These are phyloP conservation scores for Globisporangium apiculatum DNA, from an alignment of 352 stramenopile species.

Conservation along the genomic window DNA sequence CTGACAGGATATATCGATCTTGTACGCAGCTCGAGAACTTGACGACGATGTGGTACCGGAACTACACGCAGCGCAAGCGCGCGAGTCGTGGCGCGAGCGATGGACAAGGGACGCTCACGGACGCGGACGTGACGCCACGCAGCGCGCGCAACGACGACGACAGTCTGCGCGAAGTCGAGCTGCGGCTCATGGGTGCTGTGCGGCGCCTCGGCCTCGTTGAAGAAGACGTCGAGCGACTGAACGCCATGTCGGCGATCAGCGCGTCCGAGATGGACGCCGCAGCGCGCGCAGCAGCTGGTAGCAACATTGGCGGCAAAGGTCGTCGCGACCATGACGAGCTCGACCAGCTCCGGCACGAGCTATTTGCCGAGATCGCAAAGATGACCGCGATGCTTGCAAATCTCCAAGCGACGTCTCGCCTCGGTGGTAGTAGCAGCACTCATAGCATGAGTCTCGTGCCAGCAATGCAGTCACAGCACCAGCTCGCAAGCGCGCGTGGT, in stretches of 20 bases:
- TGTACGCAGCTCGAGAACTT: constrained; percentile 32
- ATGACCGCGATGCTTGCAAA: constrained; percentile 20
- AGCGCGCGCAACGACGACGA: constrained; percentile 16
- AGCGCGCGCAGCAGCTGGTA: background rate
- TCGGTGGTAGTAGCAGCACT: constrained; percentile 3
- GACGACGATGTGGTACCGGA: constrained; percentile 64
- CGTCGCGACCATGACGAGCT: constrained; percentile 24
- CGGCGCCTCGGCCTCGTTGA: constrained; percentile 46
- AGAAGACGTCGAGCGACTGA: constrained; percentile 62
- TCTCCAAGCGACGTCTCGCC: constrained; percentile 10
- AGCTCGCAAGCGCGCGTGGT: constrained; percentile 8
- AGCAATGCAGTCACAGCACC: constrained; percentile 8
- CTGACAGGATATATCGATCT: background rate
- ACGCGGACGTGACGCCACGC: constrained; percentile 10
- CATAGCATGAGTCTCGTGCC: constrained; percentile 15
- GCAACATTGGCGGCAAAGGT: background rate
- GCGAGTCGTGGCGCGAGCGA: constrained; percentile 8
- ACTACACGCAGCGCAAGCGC: constrained; percentile 32
- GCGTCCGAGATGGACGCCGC: constrained; percentile 13
- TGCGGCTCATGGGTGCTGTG: constrained; percentile 51
- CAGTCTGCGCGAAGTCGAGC: constrained; percentile 42
- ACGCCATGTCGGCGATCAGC: constrained; percentile 17
- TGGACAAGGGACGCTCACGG: constrained; percentile 5
- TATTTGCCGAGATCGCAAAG: constrained; percentile 48
- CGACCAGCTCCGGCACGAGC: constrained; percentile 37